Conservation (phyloP, 441 rosid genomes). For the Adansonia gregorii region DNA sequence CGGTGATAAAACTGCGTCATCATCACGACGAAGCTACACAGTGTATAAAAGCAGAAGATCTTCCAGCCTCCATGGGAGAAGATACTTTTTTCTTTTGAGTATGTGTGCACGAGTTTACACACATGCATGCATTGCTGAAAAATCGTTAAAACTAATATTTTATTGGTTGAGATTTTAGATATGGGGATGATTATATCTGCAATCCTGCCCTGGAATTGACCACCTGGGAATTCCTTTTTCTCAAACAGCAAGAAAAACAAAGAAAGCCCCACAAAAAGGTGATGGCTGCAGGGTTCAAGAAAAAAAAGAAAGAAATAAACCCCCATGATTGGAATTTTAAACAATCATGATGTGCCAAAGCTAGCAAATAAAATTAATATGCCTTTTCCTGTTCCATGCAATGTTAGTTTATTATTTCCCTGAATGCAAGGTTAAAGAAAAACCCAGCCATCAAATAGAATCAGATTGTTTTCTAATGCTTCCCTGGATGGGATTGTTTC, state of each 20-base stretch:
- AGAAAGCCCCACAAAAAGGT: slow-evolving; percentile 31
- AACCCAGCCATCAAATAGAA: not conserved
- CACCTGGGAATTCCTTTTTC: slow-evolving; percentile 16
- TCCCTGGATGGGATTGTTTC: not conserved
- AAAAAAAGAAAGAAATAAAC: slow-evolving; percentile 6
- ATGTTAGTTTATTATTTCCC: not conserved
- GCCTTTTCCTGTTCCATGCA: slow-evolving; percentile 9
- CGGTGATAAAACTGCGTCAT: not conserved
- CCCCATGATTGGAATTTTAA: slow-evolving; percentile 26
- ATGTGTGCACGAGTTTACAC: slow-evolving; percentile 20
- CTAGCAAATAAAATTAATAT: not conserved
- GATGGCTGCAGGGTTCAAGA: slow-evolving; percentile 42
- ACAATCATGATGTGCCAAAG: not conserved
- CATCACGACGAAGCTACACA: slow-evolving; percentile 15
- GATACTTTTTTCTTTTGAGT: slow-evolving; percentile 17
- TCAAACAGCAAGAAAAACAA: not conserved
- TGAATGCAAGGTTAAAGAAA: not conserved
- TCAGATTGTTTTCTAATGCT: slow-evolving; percentile 2
- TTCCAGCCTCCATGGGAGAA: not conserved
- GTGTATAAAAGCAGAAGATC: slow-evolving; percentile 15
- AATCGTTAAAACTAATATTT: not conserved
- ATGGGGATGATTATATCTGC: slow-evolving; percentile 8
- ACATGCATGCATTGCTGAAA: slow-evolving; percentile 22
- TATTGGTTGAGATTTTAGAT: slow-evolving; percentile 7
- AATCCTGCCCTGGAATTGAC: slow-evolving; percentile 16